Conservation (phyloP, 148 eudicot genomes). For the Cornus kousa region DNA sequence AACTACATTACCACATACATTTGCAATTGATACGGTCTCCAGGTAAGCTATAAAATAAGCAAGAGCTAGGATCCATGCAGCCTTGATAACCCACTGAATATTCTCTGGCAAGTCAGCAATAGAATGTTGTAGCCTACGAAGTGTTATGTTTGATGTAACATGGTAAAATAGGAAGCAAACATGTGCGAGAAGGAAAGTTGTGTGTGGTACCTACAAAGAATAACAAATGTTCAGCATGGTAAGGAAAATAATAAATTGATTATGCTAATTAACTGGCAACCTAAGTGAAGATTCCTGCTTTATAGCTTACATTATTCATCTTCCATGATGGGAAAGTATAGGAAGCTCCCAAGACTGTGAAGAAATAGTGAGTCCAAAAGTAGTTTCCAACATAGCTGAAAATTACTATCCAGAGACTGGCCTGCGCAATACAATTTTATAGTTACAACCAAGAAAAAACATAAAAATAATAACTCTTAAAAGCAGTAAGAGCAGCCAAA, state of each 20-base stretch:
- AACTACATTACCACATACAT: constrained; percentile 49
- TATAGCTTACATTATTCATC: constrained; percentile 85
- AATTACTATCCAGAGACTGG: constrained; percentile 83
- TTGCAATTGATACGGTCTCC: constrained; percentile 89
- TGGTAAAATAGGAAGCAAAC: constrained; percentile 94
- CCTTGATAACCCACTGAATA: constrained; percentile 70
- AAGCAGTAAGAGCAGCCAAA: neutral
- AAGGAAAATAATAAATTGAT: neutral
- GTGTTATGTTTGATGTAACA: constrained; percentile 84
- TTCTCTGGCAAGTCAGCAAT: constrained; percentile 65
- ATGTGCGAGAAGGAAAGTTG: constrained; percentile 85
- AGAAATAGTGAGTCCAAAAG: constrained; percentile 99
- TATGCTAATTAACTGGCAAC: neutral
- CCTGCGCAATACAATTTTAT: constrained; percentile 46
- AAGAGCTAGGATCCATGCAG: constrained; percentile 85
- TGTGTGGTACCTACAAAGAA: constrained; percentile 82
- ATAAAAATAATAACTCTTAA: neutral
- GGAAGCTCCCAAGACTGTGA: constrained; percentile 96
- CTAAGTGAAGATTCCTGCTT: neutral
- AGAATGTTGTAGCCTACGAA: constrained; percentile 77
- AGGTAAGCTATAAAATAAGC: constrained; percentile 87
- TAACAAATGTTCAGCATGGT: constrained; percentile 4
- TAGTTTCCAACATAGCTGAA: constrained; percentile 99
- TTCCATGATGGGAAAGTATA: constrained; percentile 97
- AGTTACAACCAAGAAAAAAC: constrained; percentile 16